Percentiles rank a stretch among this genome's conserved stretches.
phyloP scores from a whole-genome alignment of 352 stramenopile species.

The Phytophthora vignae region DNA sequence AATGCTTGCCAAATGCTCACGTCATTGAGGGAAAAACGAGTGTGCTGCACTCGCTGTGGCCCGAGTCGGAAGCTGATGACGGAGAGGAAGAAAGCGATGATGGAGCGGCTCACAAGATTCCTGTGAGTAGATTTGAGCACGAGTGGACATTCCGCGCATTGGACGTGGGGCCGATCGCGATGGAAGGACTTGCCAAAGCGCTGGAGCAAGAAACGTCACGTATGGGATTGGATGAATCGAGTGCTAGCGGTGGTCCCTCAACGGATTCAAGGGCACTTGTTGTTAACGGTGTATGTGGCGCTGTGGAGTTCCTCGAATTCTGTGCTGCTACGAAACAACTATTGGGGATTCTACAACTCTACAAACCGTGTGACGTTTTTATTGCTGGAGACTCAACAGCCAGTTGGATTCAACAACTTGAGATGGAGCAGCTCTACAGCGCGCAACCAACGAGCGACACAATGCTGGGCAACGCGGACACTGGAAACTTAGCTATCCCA shows the following conservation, averaged over 20 bases:
- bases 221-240: constrained; percentile 6
- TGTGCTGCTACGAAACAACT: constrained; percentile 46
- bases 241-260: neutral
- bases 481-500: neutral
- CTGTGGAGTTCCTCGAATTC: constrained; percentile 66
- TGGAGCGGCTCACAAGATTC: neutral
- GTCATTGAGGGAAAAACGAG: constrained; percentile 31
- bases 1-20: constrained; percentile 30
- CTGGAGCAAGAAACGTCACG: neutral
- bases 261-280: constrained; percentile 33
- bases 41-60: constrained; percentile 29
- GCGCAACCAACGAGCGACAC: constrained; percentile 3
- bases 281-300: constrained; percentile 60
- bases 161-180: constrained; percentile 66
- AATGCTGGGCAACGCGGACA: neutral
- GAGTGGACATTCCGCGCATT: constrained; percentile 75
- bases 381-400: constrained; percentile 37
- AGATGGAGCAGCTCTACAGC: constrained; percentile 17
- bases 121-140: constrained; percentile 36
- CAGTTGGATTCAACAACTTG: constrained; percentile 32
- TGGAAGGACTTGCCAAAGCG: constrained; percentile 36
- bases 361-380: constrained; percentile 21
- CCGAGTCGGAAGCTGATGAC: constrained; percentile 42
- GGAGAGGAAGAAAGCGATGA: constrained; percentile 36
- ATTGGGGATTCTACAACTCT: constrained; percentile 17